phyloP scores from a whole-genome alignment of 2,329 filamentous ascomycete genomes.

The Dactylellina haptotyla region DNA sequence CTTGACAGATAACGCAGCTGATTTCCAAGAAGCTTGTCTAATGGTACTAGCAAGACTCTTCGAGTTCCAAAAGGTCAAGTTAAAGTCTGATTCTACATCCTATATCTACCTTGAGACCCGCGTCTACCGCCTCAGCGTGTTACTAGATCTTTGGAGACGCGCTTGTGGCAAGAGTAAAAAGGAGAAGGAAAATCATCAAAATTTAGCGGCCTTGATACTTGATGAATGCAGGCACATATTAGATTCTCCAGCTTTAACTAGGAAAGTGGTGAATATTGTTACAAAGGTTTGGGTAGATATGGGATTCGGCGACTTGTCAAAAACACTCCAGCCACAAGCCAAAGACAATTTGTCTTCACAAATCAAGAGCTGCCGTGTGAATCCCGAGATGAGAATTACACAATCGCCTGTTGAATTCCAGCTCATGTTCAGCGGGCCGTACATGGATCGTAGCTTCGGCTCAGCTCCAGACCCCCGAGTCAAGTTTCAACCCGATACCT shows the following conservation, averaged over 20 bases:
- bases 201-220: slow-evolving; percentile 27
- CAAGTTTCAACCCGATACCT: slow-evolving; percentile 77
- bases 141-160: slow-evolving; percentile 33
- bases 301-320: slow-evolving; percentile 48
- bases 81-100: slow-evolving; percentile 16
- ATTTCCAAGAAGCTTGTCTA: slow-evolving; percentile 29
- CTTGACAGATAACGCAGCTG: slow-evolving; percentile 13
- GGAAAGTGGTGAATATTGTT: slow-evolving; percentile 42
- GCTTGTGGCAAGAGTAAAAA: slow-evolving; percentile 21
- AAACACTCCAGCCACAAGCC: background rate
- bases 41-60: slow-evolving; percentile 13
- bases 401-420: slow-evolving; percentile 71
- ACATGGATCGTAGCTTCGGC: slow-evolving; percentile 78
- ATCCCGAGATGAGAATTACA: slow-evolving; percentile 58
- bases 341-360: slow-evolving; percentile 40
- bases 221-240: slow-evolving; percentile 31
- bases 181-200: slow-evolving; percentile 29
- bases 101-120: slow-evolving; percentile 39
- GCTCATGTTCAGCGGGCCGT: slow-evolving; percentile 74
- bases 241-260: slow-evolving; percentile 51
- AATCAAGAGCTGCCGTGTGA: slow-evolving; percentile 37
- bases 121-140: slow-evolving; percentile 22
- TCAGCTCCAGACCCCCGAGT: slow-evolving; percentile 75
- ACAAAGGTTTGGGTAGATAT: slow-evolving; percentile 55
- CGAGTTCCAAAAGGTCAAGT: slow-evolving; percentile 35